Percentiles rank a stretch among this genome's conserved stretches.
These are phyloP conservation scores for Cruciata laevipes DNA, from an alignment of 257 asterid species.

Conservation along the genomic window DNA sequence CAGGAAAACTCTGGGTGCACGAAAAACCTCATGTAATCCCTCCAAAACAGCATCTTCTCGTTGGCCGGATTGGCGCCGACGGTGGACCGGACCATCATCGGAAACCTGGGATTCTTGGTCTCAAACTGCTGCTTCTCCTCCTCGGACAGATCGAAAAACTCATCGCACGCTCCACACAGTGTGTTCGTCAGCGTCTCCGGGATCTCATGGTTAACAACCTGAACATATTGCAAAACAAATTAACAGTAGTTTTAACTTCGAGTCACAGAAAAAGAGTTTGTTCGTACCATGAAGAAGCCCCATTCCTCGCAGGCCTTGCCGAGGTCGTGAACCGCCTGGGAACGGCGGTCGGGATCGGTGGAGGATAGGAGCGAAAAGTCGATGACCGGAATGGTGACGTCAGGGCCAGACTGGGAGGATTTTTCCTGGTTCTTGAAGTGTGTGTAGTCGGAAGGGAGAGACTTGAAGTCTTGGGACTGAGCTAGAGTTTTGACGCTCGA, in stretches of 20 bases:
- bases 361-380: conserved; percentile 27
- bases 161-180: conserved; percentile 31
- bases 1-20: conserved; percentile 59
- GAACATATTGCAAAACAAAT: not conserved
- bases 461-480: conserved; percentile 9
- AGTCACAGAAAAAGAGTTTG: not conserved
- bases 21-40: conserved; percentile 64
- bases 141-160: conserved; percentile 55
- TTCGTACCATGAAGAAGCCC: conserved; percentile 37
- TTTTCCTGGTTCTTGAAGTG: conserved; percentile 7
- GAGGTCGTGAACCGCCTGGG: conserved; percentile 22
- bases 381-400: conserved; percentile 28
- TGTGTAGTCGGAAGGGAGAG: conserved; percentile 13
- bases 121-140: conserved; percentile 53
- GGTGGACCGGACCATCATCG: conserved; percentile 46
- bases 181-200: conserved; percentile 37
- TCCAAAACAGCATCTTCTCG: conserved; percentile 51
- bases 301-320: conserved; percentile 32
- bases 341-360: conserved; percentile 18
- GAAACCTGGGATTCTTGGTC: conserved; percentile 41
- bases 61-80: conserved; percentile 56
- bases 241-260: too few relatives aligned
- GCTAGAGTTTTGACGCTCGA: conserved; percentile 9
- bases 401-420: conserved; percentile 17
- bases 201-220: conserved; percentile 75